These are phyloP conservation scores for Neofusicoccum sp. DNA, from an alignment of 2,329 filamentous ascomycete species.

Conservation along the genomic window DNA sequence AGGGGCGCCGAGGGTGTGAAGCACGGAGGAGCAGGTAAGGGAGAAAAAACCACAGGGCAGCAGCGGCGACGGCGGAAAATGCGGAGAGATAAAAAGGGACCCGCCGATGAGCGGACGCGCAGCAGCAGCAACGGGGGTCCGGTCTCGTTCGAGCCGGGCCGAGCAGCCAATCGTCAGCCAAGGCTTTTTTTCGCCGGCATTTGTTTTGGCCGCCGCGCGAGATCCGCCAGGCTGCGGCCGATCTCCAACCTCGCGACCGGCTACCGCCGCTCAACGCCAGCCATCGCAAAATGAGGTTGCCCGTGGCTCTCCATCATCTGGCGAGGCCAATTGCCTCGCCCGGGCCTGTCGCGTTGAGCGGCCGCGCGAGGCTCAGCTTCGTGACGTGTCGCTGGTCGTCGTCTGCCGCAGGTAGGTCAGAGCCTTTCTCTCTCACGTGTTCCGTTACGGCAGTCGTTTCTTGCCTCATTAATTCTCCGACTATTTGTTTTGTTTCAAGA, in stretches of 20 bases:
- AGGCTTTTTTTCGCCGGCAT: constrained; percentile 15
- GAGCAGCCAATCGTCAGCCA: constrained; percentile 16
- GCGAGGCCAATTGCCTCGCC: neutral
- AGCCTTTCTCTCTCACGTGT: neutral
- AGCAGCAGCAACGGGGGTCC: neutral
- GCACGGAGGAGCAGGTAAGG: neutral
- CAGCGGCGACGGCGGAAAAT: neutral
- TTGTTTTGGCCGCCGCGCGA: constrained; percentile 11
- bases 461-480: neutral
- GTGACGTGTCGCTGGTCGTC: constrained; percentile 4
- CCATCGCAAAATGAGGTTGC: constrained; percentile 6
- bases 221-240: neutral
- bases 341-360: neutral
- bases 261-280: constrained; percentile 1
- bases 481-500: neutral
- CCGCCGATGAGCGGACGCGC: neutral
- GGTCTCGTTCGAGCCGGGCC: neutral
- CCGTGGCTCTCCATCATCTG: constrained; percentile 7
- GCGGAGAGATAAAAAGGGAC: constrained; percentile 8
- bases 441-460: neutral
- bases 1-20: neutral
- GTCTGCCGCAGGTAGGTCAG: neutral
- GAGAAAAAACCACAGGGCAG: neutral
- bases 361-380: neutral
- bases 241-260: constrained; percentile 3